phyloP scores from a whole-genome alignment of 768 basidiomycete species.

The Cystobasidium tubakii region DNA sequence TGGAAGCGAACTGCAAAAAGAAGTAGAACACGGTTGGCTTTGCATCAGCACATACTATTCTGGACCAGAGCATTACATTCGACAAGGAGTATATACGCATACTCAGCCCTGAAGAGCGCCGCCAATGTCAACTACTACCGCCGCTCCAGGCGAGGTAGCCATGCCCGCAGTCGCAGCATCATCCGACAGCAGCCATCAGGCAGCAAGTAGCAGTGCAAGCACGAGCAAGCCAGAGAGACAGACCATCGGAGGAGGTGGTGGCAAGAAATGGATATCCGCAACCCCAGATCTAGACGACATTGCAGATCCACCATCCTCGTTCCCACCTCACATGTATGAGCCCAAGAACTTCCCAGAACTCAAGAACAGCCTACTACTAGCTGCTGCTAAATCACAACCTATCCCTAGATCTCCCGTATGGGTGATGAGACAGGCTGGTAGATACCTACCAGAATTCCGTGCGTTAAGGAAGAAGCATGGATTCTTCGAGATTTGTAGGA shows the following conservation, averaged over 20 bases:
- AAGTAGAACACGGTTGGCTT: too few species aligned
- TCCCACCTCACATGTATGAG: slow-evolving; percentile 31
- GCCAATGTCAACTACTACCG: neutral
- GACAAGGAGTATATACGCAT: too few species aligned
- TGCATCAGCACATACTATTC: too few species aligned
- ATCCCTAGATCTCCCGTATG: slow-evolving; percentile 41
- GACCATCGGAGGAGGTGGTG: neutral
- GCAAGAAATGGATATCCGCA: slow-evolving; percentile 1
- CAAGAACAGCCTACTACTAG: slow-evolving; percentile 44
- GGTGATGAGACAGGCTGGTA: slow-evolving; percentile 44
- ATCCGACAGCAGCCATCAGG: neutral
- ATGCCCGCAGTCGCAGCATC: neutral
- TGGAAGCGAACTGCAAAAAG: too few species aligned
- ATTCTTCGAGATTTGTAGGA: slow-evolving; percentile 92
- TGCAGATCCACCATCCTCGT: slow-evolving; percentile 18
- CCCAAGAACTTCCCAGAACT: slow-evolving; percentile 50
- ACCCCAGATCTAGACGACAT: neutral
- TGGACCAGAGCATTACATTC: too few species aligned
- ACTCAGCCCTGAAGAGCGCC: too few species aligned
- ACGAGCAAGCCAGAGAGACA: neutral
- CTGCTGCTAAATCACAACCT: slow-evolving; percentile 10
- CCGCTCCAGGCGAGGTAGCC: neutral
- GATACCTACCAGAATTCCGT: slow-evolving; percentile 64
- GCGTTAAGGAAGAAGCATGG: slow-evolving; percentile 75
- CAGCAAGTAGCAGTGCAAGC: neutral